These are phyloP conservation scores for Halenospora varia DNA, from an alignment of 495 filamentous ascomycete species.

Conservation along the genomic window DNA sequence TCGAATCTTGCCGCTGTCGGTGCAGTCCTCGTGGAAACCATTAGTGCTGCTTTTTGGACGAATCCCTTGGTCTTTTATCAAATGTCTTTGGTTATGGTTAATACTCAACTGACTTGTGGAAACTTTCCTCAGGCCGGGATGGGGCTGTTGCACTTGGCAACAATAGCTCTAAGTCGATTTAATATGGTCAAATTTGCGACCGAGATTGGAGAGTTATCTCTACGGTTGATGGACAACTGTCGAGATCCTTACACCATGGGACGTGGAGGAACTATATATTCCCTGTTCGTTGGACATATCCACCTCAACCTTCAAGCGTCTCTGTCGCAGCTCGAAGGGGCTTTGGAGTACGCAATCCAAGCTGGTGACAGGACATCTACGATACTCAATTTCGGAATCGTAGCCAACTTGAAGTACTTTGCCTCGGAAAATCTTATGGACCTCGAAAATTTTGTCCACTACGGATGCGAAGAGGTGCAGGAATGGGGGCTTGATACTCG, in stretches of 20 bases:
- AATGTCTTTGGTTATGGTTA: conserved; percentile 65
- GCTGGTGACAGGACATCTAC: conserved; percentile 73
- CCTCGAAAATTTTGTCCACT: conserved; percentile 68
- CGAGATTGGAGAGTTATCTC: conserved; percentile 58
- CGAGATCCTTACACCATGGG: conserved; percentile 67
- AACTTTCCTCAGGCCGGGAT: conserved; percentile 71
- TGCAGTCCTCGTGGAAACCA: conserved; percentile 70
- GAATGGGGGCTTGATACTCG: conserved; percentile 73
- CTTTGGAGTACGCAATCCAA: conserved; percentile 65
- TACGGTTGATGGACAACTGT: conserved; percentile 62
- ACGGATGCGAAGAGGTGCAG: conserved; percentile 70
- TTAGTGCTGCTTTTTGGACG: conserved; percentile 80
- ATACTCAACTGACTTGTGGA: conserved; percentile 60
- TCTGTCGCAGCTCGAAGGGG: conserved; percentile 58
- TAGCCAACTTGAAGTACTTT: conserved; percentile 66
- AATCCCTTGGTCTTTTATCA: conserved; percentile 73
- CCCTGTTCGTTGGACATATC: conserved; percentile 71
- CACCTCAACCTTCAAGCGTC: conserved; percentile 56
- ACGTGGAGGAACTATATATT: conserved; percentile 66
- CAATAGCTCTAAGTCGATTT: conserved; percentile 69
- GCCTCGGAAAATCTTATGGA: conserved; percentile 72
- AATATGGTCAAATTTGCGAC: conserved; percentile 65
- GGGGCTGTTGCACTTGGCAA: conserved; percentile 69
- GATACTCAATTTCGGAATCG: conserved; percentile 68
- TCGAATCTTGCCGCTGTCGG: conserved; percentile 62